These are phyloP conservation scores for Lojkania enalia DNA, from an alignment of 2,329 filamentous ascomycete species.

Conservation along the genomic window DNA sequence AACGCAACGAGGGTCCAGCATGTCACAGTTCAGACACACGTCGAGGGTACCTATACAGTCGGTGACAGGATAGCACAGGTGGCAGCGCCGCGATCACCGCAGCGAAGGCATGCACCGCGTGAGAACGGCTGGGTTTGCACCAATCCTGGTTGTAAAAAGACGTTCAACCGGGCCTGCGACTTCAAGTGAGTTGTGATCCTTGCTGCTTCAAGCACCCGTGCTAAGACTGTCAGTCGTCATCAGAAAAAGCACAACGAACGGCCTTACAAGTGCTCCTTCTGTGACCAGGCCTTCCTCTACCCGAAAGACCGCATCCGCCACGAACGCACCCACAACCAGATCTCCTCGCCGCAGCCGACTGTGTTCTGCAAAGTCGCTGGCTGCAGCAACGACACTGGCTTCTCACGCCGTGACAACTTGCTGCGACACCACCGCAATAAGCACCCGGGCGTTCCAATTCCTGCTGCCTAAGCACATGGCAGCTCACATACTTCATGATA, in stretches of 20 bases:
- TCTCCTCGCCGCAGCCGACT: conserved; percentile 14
- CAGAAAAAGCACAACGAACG: conserved; percentile 36
- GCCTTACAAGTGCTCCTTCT: conserved; percentile 37
- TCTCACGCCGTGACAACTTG: conserved; percentile 42
- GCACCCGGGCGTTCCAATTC: conserved; percentile 20
- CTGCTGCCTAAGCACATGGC: conserved; percentile 6
- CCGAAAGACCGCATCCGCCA: conserved; percentile 41
- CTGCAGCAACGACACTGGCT: conserved; percentile 34
- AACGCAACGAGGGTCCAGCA: conserved; percentile 33
- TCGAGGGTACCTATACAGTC: conserved; percentile 34
- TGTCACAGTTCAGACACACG: conserved; percentile 29
- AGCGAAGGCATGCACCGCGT: conserved; percentile 30
- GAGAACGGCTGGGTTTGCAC: conserved; percentile 32
- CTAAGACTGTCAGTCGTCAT: conserved; percentile 34
- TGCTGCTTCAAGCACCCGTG: conserved; percentile 2
- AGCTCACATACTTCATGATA: background rate
- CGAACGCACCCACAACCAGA: conserved; percentile 28
- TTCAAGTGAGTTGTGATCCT: conserved; percentile 34
- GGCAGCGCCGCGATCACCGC: conserved; percentile 7
- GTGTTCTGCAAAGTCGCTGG: conserved; percentile 30
- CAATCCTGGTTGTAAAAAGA: conserved; percentile 24
- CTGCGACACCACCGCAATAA: conserved; percentile 37
- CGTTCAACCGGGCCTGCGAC: conserved; percentile 39
- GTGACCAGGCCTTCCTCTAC: conserved; percentile 38
- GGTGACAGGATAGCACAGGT: conserved; percentile 28